Base-by-base conservation (phyloP, 2,329 filamentous ascomycete species). In the Sclerotinia trifoliorum region DNA sequence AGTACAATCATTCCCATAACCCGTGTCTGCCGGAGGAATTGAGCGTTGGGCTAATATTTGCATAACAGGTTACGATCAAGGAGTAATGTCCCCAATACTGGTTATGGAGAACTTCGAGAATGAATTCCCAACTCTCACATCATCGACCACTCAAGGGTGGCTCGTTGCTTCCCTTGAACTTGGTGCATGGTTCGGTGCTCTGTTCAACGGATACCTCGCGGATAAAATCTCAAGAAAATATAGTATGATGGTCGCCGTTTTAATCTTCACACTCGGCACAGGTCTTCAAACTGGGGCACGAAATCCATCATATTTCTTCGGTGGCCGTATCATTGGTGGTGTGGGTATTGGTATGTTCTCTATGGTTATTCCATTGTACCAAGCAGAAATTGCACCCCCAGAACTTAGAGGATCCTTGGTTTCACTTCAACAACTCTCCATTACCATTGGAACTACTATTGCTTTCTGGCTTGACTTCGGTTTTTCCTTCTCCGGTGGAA, bases 381-480 rank as follows among this genome's bases (percentile, higher is more conserved):
- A 88, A 69, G 85, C 85, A 0, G 86, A 88, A 75, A 85, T 83
- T 2, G 86, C 84, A 51, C 82, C 82, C 15, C 79, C 84, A 2
- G 83, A 88, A 72, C 84, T 86, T 72, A 80, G 85, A 63, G 85
- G 85, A 26, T 85, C 85, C 71, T 78, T 87, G 39, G 84, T 88
- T 75, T 86, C 86, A 83, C 82, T 87, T 60, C 85, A 88, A 74
- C 85, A 84, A n/a, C 83, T 84, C 5, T 75, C 87, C 65, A 86
- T 87, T 70, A 85, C 84, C 0, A 80, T 81, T 35, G 85, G 85
- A 44, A 84, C 63, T 17, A 66, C 63, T 3, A 54, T 67, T 46
- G 57, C 46, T 3, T 87, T 87, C 77, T 88, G 86, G 86, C 80
- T 88, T 57, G 85, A 88, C 71, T 83, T 86, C 49, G 86, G 84